Conservation (phyloP, 768 basidiomycete genomes). For the Hebeloma cylindrosporum region DNA sequence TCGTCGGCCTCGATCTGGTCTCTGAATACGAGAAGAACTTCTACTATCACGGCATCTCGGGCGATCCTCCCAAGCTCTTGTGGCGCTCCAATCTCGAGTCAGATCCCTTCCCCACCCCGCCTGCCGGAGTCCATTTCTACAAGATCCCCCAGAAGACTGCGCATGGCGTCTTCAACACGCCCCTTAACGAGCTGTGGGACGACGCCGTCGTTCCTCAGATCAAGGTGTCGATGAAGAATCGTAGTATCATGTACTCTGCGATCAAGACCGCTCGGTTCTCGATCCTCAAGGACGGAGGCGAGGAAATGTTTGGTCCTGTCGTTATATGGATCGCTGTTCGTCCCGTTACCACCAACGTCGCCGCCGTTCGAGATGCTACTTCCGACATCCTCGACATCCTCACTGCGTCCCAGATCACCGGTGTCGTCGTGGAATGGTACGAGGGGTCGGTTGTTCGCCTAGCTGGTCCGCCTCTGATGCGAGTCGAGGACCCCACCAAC, state of each 20-base stretch:
- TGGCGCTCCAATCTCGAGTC: constrained; percentile 31
- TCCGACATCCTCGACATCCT: constrained; percentile 38
- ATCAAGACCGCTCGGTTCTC: constrained; percentile 8
- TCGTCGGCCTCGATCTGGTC: constrained; percentile 26
- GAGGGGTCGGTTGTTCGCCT: constrained; percentile 30
- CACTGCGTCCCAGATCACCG: constrained; percentile 24
- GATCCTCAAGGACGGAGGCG: constrained; percentile 8
- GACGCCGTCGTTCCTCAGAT: constrained; percentile 31
- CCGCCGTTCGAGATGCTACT: constrained; percentile 30
- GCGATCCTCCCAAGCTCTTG: constrained; percentile 34
- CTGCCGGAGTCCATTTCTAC: constrained; percentile 12
- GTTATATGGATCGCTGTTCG: constrained; percentile 38
- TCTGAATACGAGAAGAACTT: constrained; percentile 29
- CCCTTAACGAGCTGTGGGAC: constrained; percentile 36
- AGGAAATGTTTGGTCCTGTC: constrained; percentile 30
- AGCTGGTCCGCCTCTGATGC: constrained; percentile 24
- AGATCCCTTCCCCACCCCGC: constrained; percentile 29
- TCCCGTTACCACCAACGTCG: constrained; percentile 33
- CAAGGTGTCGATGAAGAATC: constrained; percentile 23
- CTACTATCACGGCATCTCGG: constrained; percentile 36
- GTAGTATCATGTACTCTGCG: constrained; percentile 3
- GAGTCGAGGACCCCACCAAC: constrained; percentile 18
- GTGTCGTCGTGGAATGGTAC: constrained; percentile 38
- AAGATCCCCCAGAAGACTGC: constrained; percentile 30
- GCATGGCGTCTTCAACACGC: constrained; percentile 32